These are phyloP conservation scores for Alternaria incomplexa DNA, from an alignment of 2,329 filamentous ascomycete genomes.

Conservation along the genomic window DNA sequence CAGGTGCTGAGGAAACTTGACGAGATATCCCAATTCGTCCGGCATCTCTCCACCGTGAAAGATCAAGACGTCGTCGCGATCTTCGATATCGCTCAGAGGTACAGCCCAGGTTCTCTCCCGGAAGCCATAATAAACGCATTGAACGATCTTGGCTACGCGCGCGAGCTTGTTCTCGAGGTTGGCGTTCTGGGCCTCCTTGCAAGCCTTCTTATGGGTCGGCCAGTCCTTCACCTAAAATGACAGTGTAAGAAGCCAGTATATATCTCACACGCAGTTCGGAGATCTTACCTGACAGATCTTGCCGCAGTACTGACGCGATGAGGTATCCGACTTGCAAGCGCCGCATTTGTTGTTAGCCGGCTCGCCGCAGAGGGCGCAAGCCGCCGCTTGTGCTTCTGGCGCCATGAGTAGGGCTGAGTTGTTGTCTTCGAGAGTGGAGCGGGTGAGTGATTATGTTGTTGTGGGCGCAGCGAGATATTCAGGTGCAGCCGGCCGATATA, in stretches of 20 bases:
- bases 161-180: background rate
- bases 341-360: background rate
- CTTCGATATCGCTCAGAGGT: background rate
- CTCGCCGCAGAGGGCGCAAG: background rate
- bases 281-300: background rate
- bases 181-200: background rate
- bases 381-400: background rate
- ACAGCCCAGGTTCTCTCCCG: conserved; percentile 8
- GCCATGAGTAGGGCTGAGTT: too few species aligned
- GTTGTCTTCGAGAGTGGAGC: too few species aligned
- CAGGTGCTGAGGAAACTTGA: too few species aligned
- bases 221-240: background rate
- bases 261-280: background rate
- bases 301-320: background rate
- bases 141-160: background rate
- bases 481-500: too few species aligned
- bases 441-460: too few species aligned
- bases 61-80: too few species aligned
- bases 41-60: too few species aligned
- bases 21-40: too few species aligned
- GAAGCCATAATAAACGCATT: conserved; percentile 7
- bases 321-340: background rate
- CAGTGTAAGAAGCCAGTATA: background rate
- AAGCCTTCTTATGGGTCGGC: conserved; percentile 1
- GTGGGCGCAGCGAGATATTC: background rate